Evolutionary conservation across 23 red algal genomes (phyloP).

Genomic region (Gracilariopsis chorda): DNA sequence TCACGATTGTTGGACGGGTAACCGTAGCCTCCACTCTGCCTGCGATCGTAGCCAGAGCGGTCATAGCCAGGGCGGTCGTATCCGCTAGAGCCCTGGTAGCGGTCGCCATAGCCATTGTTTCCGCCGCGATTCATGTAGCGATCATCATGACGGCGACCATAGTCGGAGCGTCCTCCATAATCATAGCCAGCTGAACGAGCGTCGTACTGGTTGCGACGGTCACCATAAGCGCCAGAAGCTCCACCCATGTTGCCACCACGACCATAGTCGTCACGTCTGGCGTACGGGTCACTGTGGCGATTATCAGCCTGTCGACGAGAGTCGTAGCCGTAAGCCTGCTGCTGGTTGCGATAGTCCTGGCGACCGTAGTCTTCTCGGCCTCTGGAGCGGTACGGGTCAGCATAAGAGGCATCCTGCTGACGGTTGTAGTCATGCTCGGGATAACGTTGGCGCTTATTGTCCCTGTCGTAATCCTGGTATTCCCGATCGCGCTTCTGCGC

Average conservation of each 20-base stretch:
- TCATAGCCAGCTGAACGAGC: constrained; percentile 13
- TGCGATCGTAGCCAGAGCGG: background rate
- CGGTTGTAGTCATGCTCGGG: background rate
- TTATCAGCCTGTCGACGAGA: background rate
- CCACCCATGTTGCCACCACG: background rate
- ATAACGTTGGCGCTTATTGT: constrained; percentile 18
- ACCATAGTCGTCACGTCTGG: constrained; percentile 1
- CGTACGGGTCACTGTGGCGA: background rate
- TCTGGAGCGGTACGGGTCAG: background rate
- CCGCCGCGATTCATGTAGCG: constrained; percentile 6
- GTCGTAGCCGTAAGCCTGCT: constrained; percentile 2
- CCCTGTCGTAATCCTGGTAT: background rate
- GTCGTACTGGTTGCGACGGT: constrained; percentile 12
- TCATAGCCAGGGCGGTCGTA: constrained; percentile 18
- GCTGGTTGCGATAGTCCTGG: constrained; percentile 2
- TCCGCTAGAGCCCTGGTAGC: background rate
- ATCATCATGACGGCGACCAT: constrained; percentile 13
- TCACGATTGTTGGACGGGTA: background rate
- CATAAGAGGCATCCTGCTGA: background rate
- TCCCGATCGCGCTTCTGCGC: constrained; percentile 19
- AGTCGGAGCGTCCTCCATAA: background rate
- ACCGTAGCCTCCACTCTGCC: background rate
- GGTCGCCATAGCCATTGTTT: constrained; percentile 11
- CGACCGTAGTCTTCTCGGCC: constrained; percentile 8
- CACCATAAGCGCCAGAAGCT: background rate